Base-by-base conservation (phyloP, 495 filamentous ascomycete species). In the Venustampulla echinocandica region DNA sequence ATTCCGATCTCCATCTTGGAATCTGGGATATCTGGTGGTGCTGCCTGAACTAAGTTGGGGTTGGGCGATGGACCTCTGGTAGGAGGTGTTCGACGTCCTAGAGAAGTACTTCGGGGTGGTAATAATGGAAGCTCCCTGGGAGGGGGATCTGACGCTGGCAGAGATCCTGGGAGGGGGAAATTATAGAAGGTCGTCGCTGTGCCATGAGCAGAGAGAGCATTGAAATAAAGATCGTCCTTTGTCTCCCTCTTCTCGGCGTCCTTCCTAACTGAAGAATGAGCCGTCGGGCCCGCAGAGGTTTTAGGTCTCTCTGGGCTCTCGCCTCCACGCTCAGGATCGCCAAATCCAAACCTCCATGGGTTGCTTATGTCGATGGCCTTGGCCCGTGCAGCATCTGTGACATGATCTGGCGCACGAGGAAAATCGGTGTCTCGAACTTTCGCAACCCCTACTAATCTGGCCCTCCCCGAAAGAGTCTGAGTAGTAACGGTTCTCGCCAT, bases 171-270 rank as follows among this genome's bases (percentile, higher is more conserved):
- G 54, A 60, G 49, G 35, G 57, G 47, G 35, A 53, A 56, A 43
- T 57, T 52, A 37, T 56, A 61, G n/a, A 59, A 52, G 17, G 55
- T 63, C 32, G 55, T 61, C 39, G 37, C 52, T 25, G 52, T 44
- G 10, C 47, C 58, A 35, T 54, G 48, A 10, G 44, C 33, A 6
- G 46, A 30, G 9, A 52, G 37, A 21, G 57, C 51, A 24, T 63
- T 54, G 45, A 74, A 58, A 42, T 69, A 66, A 49, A 70, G 57
- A 56, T 77, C 73, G 61, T 75, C 72, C 44, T 65, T 69, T 34
- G 71, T 74, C 22, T 64, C 46, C 38, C 65, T 54, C 42, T 64
- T 68, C 35, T 45, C 47, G 15, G 41, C 37, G 22, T 49, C 44
- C 34, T 28, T 53, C 25, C 53, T 41, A 40, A 43, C 50, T 15